Conservation (phyloP, 208 protist genomes). For the Trypanosoma mega region DNA sequence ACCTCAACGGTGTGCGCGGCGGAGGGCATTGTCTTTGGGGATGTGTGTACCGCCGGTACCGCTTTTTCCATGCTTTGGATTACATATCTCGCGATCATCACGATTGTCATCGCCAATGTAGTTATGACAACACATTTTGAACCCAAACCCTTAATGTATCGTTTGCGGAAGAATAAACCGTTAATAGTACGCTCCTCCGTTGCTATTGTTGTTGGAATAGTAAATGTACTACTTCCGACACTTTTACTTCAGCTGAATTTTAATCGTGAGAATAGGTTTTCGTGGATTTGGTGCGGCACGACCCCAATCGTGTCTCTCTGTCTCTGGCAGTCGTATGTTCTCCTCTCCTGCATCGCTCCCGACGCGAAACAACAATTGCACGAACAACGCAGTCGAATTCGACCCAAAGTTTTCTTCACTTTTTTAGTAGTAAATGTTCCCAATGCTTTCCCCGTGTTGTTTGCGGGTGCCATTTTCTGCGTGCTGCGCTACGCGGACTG, state of each 20-base stretch:
- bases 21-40: conserved; percentile 36
- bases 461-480: conserved; percentile 62
- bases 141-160: conserved; percentile 62
- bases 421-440: conserved; percentile 71
- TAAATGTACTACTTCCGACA: conserved; percentile 58
- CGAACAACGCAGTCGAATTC: conserved; percentile 44
- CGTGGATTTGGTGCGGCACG: conserved; percentile 75
- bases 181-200: conserved; percentile 54
- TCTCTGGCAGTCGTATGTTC: conserved; percentile 69
- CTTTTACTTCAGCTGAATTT: conserved; percentile 72
- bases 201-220: conserved; percentile 53
- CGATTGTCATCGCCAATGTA: conserved; percentile 72
- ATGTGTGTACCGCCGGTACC: conserved; percentile 29
- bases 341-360: conserved; percentile 52
- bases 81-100: conserved; percentile 52
- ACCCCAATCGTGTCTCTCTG: conserved; percentile 65
- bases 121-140: conserved; percentile 85
- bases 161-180: conserved; percentile 57
- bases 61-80: conserved; percentile 65
- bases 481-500: conserved; percentile 66
- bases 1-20: conserved; percentile 43
- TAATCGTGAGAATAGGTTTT: conserved; percentile 40
- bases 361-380: conserved; percentile 46
- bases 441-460: conserved; percentile 63
- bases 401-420: conserved; percentile 42